phyloP scores from a whole-genome alignment of 2,329 filamentous ascomycete genomes.

The Trichoderma oligosporum region DNA sequence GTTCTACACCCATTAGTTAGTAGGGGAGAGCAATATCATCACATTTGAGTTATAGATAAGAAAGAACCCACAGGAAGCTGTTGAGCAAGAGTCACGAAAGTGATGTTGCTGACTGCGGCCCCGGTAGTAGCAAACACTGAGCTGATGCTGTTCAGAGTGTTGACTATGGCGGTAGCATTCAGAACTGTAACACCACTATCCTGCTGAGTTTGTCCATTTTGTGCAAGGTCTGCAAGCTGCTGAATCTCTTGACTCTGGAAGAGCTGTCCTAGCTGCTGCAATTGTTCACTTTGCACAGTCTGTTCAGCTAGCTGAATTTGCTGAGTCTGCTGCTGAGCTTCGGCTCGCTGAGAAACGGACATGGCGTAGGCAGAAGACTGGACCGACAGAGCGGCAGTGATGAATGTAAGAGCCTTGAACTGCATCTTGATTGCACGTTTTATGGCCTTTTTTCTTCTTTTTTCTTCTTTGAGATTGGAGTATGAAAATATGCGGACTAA shows the following conservation, averaged over 20 bases:
- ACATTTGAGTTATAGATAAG: neutral
- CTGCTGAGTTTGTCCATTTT: conserved; percentile 16
- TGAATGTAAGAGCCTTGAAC: conserved; percentile 23
- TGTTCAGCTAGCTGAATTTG: neutral
- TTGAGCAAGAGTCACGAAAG: neutral
- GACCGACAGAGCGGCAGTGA: conserved; percentile 21
- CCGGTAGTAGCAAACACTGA: conserved; percentile 19
- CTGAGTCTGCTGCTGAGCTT: neutral
- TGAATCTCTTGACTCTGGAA: neutral
- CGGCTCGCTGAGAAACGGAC: conserved; percentile 3
- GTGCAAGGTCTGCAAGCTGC: neutral
- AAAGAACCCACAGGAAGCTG: neutral
- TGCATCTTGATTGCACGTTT: conserved; percentile 21
- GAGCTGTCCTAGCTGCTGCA: neutral
- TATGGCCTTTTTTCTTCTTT: no score
- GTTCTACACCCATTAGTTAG: neutral
- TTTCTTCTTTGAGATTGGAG: neutral
- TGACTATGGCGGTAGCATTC: neutral
- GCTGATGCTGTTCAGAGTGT: conserved; percentile 19
- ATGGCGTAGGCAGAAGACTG: conserved; percentile 18
- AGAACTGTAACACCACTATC: neutral
- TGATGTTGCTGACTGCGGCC: conserved; percentile 8
- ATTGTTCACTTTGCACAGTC: neutral
- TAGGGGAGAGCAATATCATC: no score
- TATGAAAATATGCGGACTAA: neutral